Evolutionary conservation across 805 yeast genomes (phyloP), one percentile per base, ranked within the genome.

Genomic region (Myxozyma sirexii): DNA sequence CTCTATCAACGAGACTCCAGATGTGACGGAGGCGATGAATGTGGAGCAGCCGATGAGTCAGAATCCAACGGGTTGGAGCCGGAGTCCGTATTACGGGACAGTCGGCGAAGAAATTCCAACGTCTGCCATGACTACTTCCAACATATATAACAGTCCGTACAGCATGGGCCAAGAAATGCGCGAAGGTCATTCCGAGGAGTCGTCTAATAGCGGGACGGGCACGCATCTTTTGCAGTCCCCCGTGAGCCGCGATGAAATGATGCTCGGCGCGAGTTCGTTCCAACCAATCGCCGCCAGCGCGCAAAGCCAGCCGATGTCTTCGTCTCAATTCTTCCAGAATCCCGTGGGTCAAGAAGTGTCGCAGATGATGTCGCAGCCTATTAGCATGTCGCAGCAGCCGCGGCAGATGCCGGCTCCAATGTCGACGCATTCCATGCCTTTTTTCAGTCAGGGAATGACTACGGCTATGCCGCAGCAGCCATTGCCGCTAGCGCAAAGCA

Each of bases 121-220:
- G 3, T 12, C 17, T 19, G 10, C 38, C 3, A 1, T 35, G 35
- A 5, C 27, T 15, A 31, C 15, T 3, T 15, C 15, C 23, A 6
- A 19, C 17, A 48, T 19, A 17, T 12, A 33, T 19, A 33, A 48
- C 33, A 48, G 53, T 48, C 43, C 53, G 6, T 48, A 37, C 15
- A 33, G 24, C 27, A 17, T 21, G 19, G 53, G 43, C 8, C 33
- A 17, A 3, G 53, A 43, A 5, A 19, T 41, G 45, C 26, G 26
- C 26, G 24, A 44, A 1, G 35, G 17, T 13, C 33, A 13, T 24
- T 24, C 48, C 13, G 39, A 48, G 7, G 53, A 27, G 2, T 48
- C 53, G 15, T 38, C 53, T 13, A 33, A 23, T 13, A 48, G 53
- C 43, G 53, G 53, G 12, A 31, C 50, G 7, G 33, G 29, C 17